Conservation (phyloP, 176 grass and related monocot species). For the Pontederia crassipes region DNA sequence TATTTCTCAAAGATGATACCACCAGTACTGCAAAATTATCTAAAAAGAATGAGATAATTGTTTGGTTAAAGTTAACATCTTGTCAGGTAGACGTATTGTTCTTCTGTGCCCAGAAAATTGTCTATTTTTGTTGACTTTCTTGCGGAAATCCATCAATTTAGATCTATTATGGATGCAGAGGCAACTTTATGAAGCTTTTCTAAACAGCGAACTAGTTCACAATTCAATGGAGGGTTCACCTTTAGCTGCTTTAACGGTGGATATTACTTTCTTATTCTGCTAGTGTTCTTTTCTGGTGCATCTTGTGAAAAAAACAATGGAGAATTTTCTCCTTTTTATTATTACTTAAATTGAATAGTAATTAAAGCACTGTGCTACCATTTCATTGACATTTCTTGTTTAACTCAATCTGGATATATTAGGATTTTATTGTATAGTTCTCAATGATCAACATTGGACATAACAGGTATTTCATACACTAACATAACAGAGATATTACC, state of each 20-base stretch:
- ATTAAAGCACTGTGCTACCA: too few species aligned
- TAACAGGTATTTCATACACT: too few species aligned
- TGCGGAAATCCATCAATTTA: conserved; percentile 4
- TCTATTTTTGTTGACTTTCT: neutral
- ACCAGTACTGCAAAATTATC: conserved; percentile 33
- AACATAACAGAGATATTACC: too few species aligned
- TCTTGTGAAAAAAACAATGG: conserved; percentile 14
- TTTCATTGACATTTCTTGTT: too few species aligned
- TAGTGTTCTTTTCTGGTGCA: neutral
- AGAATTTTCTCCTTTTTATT: too few species aligned
- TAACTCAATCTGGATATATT: too few species aligned
- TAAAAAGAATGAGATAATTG: conserved; percentile 74
- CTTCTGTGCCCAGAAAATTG: conserved; percentile 3
- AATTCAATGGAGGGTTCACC: conserved; percentile 38
- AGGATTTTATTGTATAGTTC: too few species aligned
- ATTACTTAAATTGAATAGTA: too few species aligned
- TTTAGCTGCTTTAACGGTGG: conserved; percentile 71
- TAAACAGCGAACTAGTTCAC: conserved; percentile 74
- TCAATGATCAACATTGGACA: too few species aligned
- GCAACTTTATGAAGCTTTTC: conserved; percentile 90
- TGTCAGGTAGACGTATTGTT: conserved; percentile 42
- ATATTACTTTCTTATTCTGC: conserved; percentile 14
- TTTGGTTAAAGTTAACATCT: conserved; percentile 80
- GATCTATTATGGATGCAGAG: conserved; percentile 37
- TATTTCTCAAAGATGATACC: conserved; percentile 35